phyloP scores from a whole-genome alignment of 106 monocot species.

The Dendrobium catenatum region DNA sequence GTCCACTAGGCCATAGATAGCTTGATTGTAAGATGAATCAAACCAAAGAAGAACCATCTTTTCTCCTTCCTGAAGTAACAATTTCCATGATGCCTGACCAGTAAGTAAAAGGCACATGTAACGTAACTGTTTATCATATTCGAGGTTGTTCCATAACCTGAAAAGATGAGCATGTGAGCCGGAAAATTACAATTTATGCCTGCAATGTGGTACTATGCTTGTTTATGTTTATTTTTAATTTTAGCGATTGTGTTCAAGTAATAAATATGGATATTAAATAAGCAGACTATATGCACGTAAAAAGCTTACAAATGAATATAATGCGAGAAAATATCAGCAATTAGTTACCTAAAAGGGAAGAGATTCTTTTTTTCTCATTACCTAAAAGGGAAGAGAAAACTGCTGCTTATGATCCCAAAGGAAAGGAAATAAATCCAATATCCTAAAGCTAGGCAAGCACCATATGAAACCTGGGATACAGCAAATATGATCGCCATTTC shows the following conservation, averaged over 20 bases:
- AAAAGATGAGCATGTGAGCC: conserved; percentile 12
- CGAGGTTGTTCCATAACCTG: conserved; percentile 35
- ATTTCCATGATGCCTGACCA: conserved; percentile 67
- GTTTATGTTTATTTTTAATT: neutral
- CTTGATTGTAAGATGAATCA: conserved; percentile 87
- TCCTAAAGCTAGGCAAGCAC: conserved; percentile 58
- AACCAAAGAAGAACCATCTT: conserved; percentile 82
- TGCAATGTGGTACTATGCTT: neutral
- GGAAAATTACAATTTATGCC: neutral
- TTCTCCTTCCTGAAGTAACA: conserved; percentile 94
- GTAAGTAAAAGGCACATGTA: conserved; percentile 64
- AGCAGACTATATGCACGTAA: neutral
- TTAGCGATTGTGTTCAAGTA: neutral
- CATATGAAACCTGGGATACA: conserved; percentile 79
- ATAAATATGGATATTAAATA: neutral
- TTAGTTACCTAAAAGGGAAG: conserved; percentile 59
- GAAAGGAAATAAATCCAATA: conserved; percentile 84
- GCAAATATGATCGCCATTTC: conserved; percentile 74
- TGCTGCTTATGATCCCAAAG: conserved; percentile 21
- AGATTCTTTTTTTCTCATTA: conserved; percentile 11
- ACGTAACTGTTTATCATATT: conserved; percentile 51
- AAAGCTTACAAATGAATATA: neutral
- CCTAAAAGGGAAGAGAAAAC: conserved; percentile 43
- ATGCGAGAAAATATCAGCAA: neutral
- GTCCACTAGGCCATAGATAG: conserved; percentile 85